Base-by-base conservation (phyloP, 2,329 filamentous ascomycete species). In the Clonostachys rosea region DNA sequence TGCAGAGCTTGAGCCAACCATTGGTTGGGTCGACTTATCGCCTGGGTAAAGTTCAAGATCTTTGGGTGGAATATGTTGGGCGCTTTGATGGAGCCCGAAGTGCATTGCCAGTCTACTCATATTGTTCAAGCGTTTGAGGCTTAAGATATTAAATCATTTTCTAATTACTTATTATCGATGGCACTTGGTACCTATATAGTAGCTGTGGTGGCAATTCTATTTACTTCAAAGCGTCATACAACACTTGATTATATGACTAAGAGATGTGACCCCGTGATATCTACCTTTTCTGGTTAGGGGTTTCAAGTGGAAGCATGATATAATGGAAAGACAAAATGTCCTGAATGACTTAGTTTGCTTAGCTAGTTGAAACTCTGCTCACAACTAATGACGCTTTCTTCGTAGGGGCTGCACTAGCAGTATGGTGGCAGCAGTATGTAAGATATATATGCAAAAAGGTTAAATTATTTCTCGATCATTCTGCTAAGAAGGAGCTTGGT, bases 231-330 rank as follows among this genome's bases (percentile, higher is more conserved):
- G 36, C 17, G 17, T 39, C 10, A 39, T 39, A 39, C 10, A 39
- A 14, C 10, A n/a, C 3, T 4, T 4, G 7, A 39, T 39, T n/a
- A n/a, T 13, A 39, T 39, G 2, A 49, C 43, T 34, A 40, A 46
- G 35, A 14, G n/a, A 24, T 49, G 18, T 34, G 36, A 41, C 20
- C 11, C 5, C 5, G 10, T 39, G 10, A 39, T 39, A 39, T 39
- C 10, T n/a, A 39, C 14, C 36, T 39, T 14, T n/a, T 39, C 10
- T 39, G 5, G 17, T 39, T 39, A 39, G 24, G 9, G 24, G 24
- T 14, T 39, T 39, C 10, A 43, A 43, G 43, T 49, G 42, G n/a
- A 40, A 33, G 34, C 39, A 36, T 47, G 44, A 41, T 41, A 41
- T 9, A 36, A 41, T 40, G 41, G 46, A 34, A 43, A 42, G 40